Evolutionary conservation across 2,329 filamentous ascomycete species (phyloP).

Genomic region (Penicillium fuscoglaucum): DNA sequence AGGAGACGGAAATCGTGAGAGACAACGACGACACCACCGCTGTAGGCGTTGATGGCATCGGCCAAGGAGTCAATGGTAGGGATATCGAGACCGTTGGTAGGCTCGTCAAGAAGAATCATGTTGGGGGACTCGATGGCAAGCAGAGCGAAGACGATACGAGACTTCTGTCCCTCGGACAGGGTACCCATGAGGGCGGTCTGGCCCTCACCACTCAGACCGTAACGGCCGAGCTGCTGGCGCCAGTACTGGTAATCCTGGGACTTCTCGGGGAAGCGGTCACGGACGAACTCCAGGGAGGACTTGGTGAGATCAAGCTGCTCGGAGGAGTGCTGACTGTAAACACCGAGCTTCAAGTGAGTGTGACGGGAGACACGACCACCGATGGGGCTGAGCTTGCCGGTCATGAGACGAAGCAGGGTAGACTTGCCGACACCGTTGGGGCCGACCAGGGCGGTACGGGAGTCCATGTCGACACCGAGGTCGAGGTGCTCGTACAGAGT

Average conservation of each 20-base stretch:
- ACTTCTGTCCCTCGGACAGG: constrained; percentile 95
- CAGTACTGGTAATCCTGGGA: constrained; percentile 99
- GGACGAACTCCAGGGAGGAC: constrained; percentile 94
- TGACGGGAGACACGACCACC: constrained; percentile 80
- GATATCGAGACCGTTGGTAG: constrained; percentile 98
- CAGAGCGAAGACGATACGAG: constrained; percentile 94
- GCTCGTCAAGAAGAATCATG: constrained; percentile 97
- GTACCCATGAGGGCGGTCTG: constrained; percentile 98
- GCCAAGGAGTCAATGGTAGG: constrained; percentile 97
- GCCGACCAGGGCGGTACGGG: constrained; percentile 90
- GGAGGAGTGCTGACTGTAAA: constrained; percentile 98
- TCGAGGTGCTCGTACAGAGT: constrained; percentile 96
- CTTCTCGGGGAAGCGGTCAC: constrained; percentile 86
- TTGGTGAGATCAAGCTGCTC: constrained; percentile 98
- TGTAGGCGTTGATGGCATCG: constrained; percentile 95
- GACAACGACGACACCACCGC: constrained; percentile 94
- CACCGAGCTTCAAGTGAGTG: constrained; percentile 96
- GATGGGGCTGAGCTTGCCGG: constrained; percentile 86
- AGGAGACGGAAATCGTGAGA: constrained; percentile 98
- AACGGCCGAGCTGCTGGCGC: constrained; percentile 93
- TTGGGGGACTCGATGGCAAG: constrained; percentile 94
- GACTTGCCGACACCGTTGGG: constrained; percentile 99
- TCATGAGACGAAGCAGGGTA: constrained; percentile 93
- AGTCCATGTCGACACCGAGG: constrained; percentile 99
- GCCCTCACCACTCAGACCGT: constrained; percentile 87